Conservation (phyloP, 352 stramenopile genomes). For the Globisporangium acanthophoron region DNA sequence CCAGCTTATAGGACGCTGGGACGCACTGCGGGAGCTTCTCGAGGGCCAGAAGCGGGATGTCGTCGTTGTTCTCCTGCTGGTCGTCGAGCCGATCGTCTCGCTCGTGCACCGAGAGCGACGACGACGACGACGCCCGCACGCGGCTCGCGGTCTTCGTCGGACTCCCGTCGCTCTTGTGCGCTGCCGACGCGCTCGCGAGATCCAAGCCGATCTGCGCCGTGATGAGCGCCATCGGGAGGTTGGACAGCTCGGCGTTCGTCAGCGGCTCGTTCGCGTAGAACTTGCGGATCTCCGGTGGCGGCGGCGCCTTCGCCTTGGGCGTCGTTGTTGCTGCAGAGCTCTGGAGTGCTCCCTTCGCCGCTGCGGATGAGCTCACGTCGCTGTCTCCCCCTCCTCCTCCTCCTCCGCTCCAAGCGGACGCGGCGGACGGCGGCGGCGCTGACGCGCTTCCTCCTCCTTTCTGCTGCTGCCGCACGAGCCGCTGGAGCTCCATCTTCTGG, state of each 20-base stretch:
- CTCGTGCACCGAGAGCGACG: background rate
- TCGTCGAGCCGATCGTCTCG: background rate
- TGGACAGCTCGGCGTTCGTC: slow-evolving; percentile 58
- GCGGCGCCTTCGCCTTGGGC: slow-evolving; percentile 9
- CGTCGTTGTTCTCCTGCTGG: slow-evolving; percentile 36
- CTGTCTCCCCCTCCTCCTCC: background rate
- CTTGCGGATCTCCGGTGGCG: slow-evolving; percentile 32
- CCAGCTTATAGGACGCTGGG: background rate
- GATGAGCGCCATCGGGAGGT: slow-evolving; percentile 62
- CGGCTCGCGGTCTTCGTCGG: background rate
- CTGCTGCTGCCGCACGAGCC: slow-evolving; percentile 28
- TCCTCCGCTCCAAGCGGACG: background rate
- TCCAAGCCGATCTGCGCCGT: slow-evolving; percentile 71
- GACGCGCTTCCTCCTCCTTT: background rate
- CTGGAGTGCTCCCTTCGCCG: background rate
- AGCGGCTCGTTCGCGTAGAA: slow-evolving; percentile 69
- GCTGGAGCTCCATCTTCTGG: slow-evolving; percentile 56
- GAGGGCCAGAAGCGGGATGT: slow-evolving; percentile 44
- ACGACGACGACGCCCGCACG: background rate
- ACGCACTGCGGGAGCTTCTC: slow-evolving; percentile 49
- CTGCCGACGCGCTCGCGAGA: slow-evolving; percentile 14
- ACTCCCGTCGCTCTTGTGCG: background rate
- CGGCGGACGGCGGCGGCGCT: background rate
- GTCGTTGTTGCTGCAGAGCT: slow-evolving; percentile 1
- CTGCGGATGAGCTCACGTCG: background rate